Conservation (phyloP, 1,139 yeast genomes). For the Nakaseomyces sp. region DNA sequence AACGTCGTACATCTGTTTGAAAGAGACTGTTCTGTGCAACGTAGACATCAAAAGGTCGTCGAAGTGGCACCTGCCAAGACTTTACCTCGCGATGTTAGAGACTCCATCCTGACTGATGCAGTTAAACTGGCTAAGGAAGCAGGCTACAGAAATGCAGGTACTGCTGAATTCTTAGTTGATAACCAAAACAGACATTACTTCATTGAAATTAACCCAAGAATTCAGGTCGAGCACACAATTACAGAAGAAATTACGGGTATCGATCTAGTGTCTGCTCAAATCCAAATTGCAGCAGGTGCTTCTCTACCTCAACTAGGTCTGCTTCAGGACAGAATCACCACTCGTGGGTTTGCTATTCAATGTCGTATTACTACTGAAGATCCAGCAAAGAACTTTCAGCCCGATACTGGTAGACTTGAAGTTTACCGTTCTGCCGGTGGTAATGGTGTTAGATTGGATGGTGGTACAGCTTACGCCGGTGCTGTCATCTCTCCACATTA, state of each 20-base stretch:
- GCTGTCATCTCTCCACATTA: constrained; percentile 95
- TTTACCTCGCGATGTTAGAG: constrained; percentile 70
- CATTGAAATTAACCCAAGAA: constrained; percentile 97
- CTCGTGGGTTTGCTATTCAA: constrained; percentile 97
- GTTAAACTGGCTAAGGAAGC: constrained; percentile 84
- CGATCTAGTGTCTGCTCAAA: constrained; percentile 96
- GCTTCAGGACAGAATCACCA: constrained; percentile 86
- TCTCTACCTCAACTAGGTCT: constrained; percentile 83
- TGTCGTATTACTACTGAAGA: constrained; percentile 99
- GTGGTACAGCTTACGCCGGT: constrained; percentile 99
- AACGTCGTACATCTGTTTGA: constrained; percentile 93
- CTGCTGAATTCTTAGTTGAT: constrained; percentile 96
- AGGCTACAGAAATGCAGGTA: constrained; percentile 94
- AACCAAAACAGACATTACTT: constrained; percentile 91
- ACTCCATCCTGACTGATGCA: constrained; percentile 88
- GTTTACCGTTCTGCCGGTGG: constrained; percentile 99
- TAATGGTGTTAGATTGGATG: constrained; percentile 96
- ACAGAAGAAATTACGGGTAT: constrained; percentile 99
- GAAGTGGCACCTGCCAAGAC: constrained; percentile 99
- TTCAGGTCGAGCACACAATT: constrained; percentile 97
- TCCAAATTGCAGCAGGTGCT: constrained; percentile 98
- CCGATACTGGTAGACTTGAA: constrained; percentile 97
- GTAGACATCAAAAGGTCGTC: constrained; percentile 98
- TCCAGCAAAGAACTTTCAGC: constrained; percentile 93
- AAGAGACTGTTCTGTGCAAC: constrained; percentile 98